Evolutionary conservation across 129 eudicot genomes (phyloP), one percentile per base, ranked within the genome.

Genomic region (Lactuca sativa): DNA sequence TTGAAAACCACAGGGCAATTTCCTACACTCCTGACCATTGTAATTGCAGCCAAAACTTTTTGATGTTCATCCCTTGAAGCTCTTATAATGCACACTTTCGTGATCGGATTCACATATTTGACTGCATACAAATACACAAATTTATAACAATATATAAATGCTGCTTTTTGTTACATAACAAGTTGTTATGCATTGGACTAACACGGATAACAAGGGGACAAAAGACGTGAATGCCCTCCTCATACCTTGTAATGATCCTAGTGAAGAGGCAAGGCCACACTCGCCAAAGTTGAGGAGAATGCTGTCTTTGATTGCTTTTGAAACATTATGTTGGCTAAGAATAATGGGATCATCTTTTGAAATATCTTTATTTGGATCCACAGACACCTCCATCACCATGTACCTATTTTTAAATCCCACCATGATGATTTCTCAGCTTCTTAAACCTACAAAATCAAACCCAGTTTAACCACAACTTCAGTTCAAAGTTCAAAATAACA

Each of bases 351-450:
- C 99, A 31, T 81, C 92, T 33, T 59, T 64, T 6, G 79, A 70
- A 56, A 81, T 69, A 15, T 81, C 86, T 84, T 76, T 89, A 67
- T 85, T 84, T 44, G 98, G 98, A 82, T 93, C 95, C 68, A 93
- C 43, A 82, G 85, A 90, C 18, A 93, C 86, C 79, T 93, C 99
- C 92, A 93, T 84, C 68, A 93, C 87, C 92, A 90, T 61, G 78
- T 90, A 93, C 78, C 99, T 81, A 66, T 93, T 90, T 69, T 85
- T 90, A 69, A 93, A 93, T 31, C 92, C 95, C 65, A 93, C 95
- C 97, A 93, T 90, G 66, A 71, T 58, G 64, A 62, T 54, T 30
- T 6, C 54, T 69, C 71, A 8, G 10, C 48, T 34, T 36, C 7
- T 64, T 62, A 18, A 36, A 11, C 73, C 82, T 71, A 43, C 81